Conservation (phyloP, 805 yeast genomes). For the Kodamaea kaohsiungensis region DNA sequence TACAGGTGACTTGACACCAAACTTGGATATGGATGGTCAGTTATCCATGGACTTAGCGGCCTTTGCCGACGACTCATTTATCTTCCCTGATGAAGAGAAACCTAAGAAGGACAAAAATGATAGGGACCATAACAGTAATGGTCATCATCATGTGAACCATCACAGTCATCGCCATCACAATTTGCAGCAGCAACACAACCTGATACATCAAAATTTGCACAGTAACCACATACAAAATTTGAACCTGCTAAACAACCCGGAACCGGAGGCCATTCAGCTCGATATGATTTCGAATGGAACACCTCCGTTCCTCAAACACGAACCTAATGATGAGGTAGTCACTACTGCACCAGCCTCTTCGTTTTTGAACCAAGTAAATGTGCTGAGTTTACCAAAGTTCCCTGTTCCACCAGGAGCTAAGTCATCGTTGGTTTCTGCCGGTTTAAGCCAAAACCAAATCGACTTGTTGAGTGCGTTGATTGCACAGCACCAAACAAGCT, state of each 20-base stretch:
- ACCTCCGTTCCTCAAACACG: conserved; percentile 4
- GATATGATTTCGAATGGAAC: conserved; percentile 1
- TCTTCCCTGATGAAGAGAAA: conserved; percentile 82
- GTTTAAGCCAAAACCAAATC: conserved; percentile 67
- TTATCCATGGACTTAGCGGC: conserved; percentile 65
- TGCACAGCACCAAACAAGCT: conserved; percentile 59
- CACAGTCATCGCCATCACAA: conserved; percentile 3
- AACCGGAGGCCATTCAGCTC: neutral
- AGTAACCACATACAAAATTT: neutral
- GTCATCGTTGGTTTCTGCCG: conserved; percentile 61
- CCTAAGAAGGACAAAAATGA: conserved; percentile 38
- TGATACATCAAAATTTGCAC: conserved; percentile 1
- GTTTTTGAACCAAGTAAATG: conserved; percentile 7
- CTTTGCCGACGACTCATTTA: conserved; percentile 78
- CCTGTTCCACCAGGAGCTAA: conserved; percentile 76
- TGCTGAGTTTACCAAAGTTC: conserved; percentile 55
- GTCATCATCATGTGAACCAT: neutral
- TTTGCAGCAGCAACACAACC: neutral
- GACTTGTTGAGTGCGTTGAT: conserved; percentile 71
- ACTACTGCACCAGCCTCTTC: neutral
- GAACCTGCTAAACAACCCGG: neutral
- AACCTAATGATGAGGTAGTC: neutral
- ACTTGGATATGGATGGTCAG: conserved; percentile 42
- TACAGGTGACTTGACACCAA: conserved; percentile 36
- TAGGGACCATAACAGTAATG: conserved; percentile 7